These are phyloP conservation scores for Cupressus sempervirens DNA, from an alignment of 75 land plant genomes.

Conservation along the genomic window DNA sequence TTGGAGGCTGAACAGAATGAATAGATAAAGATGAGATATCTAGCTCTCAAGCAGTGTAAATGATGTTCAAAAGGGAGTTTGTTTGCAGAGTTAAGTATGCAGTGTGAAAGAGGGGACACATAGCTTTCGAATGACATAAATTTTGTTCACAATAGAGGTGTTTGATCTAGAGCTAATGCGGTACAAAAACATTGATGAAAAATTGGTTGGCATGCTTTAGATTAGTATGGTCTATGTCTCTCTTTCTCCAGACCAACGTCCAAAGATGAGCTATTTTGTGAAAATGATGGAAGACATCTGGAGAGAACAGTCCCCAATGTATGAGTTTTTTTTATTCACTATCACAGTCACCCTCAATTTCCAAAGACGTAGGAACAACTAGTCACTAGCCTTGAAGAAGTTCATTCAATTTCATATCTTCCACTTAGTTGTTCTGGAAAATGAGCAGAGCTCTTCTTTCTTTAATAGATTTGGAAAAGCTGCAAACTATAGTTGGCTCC, in stretches of 20 bases:
- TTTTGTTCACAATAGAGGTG: constrained; percentile 61
- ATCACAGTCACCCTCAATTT: constrained; percentile 61
- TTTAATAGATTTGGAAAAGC: too few species aligned
- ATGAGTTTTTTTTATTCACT: constrained; percentile 48
- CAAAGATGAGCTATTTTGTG: constrained; percentile 57
- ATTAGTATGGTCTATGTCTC: constrained; percentile 68
- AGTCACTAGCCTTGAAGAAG: constrained; percentile 13
- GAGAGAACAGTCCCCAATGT: constrained; percentile 41
- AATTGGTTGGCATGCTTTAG: constrained; percentile 71
- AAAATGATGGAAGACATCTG: constrained; percentile 66
- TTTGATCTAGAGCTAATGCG: constrained; percentile 88
- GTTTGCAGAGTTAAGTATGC: background rate
- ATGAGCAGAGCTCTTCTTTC: too few species aligned
- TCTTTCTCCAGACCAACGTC: constrained; percentile 81
- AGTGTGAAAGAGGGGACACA: background rate
- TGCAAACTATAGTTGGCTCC: too few species aligned
- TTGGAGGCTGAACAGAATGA: too few species aligned
- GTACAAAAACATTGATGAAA: constrained; percentile 73
- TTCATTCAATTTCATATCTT: constrained; percentile 1
- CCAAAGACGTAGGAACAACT: constrained; percentile 30
- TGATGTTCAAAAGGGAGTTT: background rate
- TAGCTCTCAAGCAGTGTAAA: background rate
- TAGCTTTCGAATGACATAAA: background rate
- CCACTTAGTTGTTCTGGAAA: background rate
- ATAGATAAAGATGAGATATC: too few species aligned